Conservation (phyloP, 2,329 filamentous ascomycete species). For the Fusarium cicatricum region DNA sequence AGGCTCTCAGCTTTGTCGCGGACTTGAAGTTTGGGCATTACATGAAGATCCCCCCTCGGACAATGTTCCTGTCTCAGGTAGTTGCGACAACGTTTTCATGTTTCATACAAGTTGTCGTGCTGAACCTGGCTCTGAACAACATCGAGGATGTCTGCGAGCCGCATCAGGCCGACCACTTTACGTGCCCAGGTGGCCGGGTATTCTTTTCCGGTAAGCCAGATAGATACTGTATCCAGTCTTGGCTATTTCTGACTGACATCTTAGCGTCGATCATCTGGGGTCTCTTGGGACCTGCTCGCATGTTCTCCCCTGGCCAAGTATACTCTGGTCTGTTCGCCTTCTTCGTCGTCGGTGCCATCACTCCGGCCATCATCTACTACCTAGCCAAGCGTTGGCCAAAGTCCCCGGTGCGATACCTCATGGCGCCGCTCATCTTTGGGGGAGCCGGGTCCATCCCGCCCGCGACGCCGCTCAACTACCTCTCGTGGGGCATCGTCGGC, state of each 20-base stretch:
- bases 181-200: constrained; percentile 69
- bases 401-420: constrained; percentile 61
- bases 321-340: constrained; percentile 68
- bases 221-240: background rate
- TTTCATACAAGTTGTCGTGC: constrained; percentile 70
- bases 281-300: constrained; percentile 68
- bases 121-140: constrained; percentile 67
- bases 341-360: constrained; percentile 64
- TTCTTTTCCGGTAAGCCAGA: constrained; percentile 64
- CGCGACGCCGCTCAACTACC: constrained; percentile 77
- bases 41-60: constrained; percentile 74
- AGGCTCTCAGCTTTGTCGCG: constrained; percentile 69
- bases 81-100: constrained; percentile 72
- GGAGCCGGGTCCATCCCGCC: constrained; percentile 66
- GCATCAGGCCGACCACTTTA: constrained; percentile 65
- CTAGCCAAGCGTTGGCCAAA: constrained; percentile 59
- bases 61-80: constrained; percentile 72
- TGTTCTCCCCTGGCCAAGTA: constrained; percentile 69
- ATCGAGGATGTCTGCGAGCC: constrained; percentile 71
- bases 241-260: constrained; percentile 12
- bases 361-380: constrained; percentile 62
- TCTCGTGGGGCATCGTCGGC: constrained; percentile 77
- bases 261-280: constrained; percentile 73
- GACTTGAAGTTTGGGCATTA: constrained; percentile 78
- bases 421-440: constrained; percentile 70